Conservation (phyloP, 306 rosid species). For the Glycine tomentella region DNA sequence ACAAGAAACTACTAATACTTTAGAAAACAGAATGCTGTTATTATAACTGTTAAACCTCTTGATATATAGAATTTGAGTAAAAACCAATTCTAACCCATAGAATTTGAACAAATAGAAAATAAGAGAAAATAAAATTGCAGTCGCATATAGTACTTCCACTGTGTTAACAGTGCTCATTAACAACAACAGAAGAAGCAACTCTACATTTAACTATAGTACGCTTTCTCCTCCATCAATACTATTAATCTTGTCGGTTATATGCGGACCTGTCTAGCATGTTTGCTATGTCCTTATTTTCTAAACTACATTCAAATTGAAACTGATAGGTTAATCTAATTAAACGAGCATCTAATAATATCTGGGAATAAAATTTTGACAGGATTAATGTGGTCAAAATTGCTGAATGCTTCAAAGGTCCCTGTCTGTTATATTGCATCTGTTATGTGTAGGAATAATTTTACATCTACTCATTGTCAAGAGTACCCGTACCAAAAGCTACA, state of each 20-base stretch:
- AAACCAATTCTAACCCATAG: too few relatives aligned
- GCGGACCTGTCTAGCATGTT: neutral
- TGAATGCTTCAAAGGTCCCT: neutral
- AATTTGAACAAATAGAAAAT: neutral
- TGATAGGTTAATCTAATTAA: neutral
- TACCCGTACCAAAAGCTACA: constrained; percentile 3
- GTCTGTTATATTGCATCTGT: neutral
- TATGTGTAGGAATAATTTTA: neutral
- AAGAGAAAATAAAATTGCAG: neutral
- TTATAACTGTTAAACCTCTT: too few relatives aligned
- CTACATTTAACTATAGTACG: neutral
- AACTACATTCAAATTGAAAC: neutral
- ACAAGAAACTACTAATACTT: too few relatives aligned
- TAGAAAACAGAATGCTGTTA: too few relatives aligned
- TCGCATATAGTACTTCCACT: neutral
- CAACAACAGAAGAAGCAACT: neutral
- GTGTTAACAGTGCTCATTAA: neutral
- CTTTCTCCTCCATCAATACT: neutral
- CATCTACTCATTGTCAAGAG: neutral
- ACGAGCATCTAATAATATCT: neutral
- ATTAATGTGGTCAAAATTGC: neutral
- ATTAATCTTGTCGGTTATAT: constrained; percentile 4
- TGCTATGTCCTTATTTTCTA: neutral
- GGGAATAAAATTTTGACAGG: neutral
- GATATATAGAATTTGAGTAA: too few relatives aligned